Evolutionary conservation across 2,329 filamentous ascomycete species (phyloP).

Genomic region (Chaetomiaceae sp.): DNA sequence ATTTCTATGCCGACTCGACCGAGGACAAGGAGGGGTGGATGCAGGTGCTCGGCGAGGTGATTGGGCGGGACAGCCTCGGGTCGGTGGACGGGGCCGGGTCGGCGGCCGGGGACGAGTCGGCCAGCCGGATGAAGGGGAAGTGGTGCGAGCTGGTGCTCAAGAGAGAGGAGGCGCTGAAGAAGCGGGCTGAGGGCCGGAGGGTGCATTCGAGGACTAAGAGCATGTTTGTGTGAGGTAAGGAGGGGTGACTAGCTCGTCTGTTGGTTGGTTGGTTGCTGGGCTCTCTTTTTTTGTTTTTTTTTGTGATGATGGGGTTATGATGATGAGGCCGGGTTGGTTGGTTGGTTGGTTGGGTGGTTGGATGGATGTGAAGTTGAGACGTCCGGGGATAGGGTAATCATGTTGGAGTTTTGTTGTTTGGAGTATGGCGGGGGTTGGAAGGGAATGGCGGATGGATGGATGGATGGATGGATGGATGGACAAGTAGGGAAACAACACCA

Average conservation of each 20-base stretch:
- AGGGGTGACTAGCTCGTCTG: background rate
- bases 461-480: background rate
- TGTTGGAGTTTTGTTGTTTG: constrained; percentile 9
- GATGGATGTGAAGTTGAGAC: background rate
- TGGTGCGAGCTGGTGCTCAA: constrained; percentile 67
- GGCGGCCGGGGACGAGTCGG: constrained; percentile 35
- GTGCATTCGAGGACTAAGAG: constrained; percentile 57
- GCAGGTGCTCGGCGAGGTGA: constrained; percentile 72
- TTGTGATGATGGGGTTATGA: constrained; percentile 1
- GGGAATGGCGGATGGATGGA: background rate
- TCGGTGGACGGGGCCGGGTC: constrained; percentile 33
- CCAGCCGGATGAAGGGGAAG: constrained; percentile 46
- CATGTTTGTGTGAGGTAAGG: constrained; percentile 42
- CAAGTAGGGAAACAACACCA: background rate
- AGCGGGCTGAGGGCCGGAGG: constrained; percentile 48
- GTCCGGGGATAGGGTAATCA: background rate
- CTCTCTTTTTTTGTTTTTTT: background rate
- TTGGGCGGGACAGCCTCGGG: constrained; percentile 51
- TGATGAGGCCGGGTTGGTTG: background rate
- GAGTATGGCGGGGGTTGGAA: background rate
- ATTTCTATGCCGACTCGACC: constrained; percentile 91
- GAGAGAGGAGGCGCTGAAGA: constrained; percentile 56
- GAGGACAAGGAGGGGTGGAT: constrained; percentile 94
- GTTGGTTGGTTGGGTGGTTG: background rate
- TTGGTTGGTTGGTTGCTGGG: too few species aligned